Evolutionary conservation across 2,329 filamentous ascomycete genomes (phyloP).

Genomic region (Phialophora macrospora): DNA sequence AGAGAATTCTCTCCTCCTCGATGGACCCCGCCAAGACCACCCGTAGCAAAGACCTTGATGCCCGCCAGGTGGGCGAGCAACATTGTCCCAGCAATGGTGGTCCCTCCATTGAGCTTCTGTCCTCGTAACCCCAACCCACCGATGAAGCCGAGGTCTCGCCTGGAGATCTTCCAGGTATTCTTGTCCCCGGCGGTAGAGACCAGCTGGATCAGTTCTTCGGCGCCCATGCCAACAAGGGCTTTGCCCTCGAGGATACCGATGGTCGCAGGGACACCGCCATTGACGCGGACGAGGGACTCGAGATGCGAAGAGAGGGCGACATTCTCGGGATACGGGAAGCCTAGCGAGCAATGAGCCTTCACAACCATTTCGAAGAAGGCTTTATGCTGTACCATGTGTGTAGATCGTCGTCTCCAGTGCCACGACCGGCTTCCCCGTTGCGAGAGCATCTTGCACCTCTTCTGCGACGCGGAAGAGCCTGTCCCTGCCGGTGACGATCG

Average conservation of each 20-base stretch:
- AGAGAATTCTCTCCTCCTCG: slow-evolving; percentile 82
- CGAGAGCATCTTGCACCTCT: slow-evolving; percentile 78
- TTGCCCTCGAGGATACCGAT: slow-evolving; percentile 85
- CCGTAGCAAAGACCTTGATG: slow-evolving; percentile 91
- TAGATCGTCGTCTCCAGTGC: slow-evolving; percentile 97
- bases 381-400: slow-evolving; percentile 72
- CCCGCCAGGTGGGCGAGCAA: slow-evolving; percentile 82
- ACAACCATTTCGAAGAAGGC: slow-evolving; percentile 8
- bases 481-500: slow-evolving; percentile 26
- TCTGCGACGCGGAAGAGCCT: slow-evolving; percentile 73
- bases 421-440: slow-evolving; percentile 78
- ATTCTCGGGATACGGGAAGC: slow-evolving; percentile 73
- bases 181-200: slow-evolving; percentile 67
- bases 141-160: slow-evolving; percentile 82
- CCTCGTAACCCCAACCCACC: slow-evolving; percentile 74
- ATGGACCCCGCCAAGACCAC: slow-evolving; percentile 92
- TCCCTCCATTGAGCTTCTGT: slow-evolving; percentile 79
- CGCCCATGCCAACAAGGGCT: slow-evolving; percentile 75
- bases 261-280: slow-evolving; percentile 86
- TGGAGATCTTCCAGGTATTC: slow-evolving; percentile 78
- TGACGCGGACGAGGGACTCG: slow-evolving; percentile 76
- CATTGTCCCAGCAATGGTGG: slow-evolving; percentile 93
- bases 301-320: slow-evolving; percentile 77
- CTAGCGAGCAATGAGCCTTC: slow-evolving; percentile 45
- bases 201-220: slow-evolving; percentile 74